Evolutionary conservation across 2,329 filamentous ascomycete species (phyloP).

Genomic region (Myriosclerotinia duriaeana): DNA sequence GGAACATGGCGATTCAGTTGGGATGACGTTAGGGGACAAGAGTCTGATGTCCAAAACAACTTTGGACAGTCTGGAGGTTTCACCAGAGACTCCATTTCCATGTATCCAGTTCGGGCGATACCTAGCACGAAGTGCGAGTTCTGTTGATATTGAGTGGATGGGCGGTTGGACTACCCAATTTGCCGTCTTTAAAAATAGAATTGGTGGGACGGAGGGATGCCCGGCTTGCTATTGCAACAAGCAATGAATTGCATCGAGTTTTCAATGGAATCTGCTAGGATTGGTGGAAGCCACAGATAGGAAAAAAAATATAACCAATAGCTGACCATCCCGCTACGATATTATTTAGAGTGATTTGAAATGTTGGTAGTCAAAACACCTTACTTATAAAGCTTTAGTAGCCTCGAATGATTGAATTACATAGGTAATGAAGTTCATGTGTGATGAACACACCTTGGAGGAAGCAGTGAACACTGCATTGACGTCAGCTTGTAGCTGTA

Average conservation of each 20-base stretch:
- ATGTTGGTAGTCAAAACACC: neutral
- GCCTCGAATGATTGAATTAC: neutral
- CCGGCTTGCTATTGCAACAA: neutral
- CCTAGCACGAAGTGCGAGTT: conserved; percentile 31
- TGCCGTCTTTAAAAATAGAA: no score
- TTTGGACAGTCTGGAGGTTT: conserved; percentile 31
- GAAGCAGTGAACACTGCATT: neutral
- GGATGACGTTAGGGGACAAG: conserved; percentile 31
- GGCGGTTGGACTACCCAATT: neutral
- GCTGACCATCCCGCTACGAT: neutral
- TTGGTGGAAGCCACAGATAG: neutral
- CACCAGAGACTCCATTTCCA: conserved; percentile 14
- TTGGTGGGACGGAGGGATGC: neutral
- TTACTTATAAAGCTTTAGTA: neutral
- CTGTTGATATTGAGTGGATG: conserved; percentile 24
- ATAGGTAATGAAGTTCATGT: neutral
- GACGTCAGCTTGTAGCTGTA: neutral
- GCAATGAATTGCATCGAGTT: neutral
- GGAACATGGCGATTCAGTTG: conserved; percentile 30
- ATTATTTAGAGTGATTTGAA: neutral
- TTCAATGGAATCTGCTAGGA: neutral
- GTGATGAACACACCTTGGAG: neutral
- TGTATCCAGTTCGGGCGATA: conserved; percentile 30
- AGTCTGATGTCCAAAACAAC: conserved; percentile 31
- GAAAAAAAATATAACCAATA: neutral